phyloP scores from a whole-genome alignment of 192 early-diverging fungal species.

The Dissophora ornata region DNA sequence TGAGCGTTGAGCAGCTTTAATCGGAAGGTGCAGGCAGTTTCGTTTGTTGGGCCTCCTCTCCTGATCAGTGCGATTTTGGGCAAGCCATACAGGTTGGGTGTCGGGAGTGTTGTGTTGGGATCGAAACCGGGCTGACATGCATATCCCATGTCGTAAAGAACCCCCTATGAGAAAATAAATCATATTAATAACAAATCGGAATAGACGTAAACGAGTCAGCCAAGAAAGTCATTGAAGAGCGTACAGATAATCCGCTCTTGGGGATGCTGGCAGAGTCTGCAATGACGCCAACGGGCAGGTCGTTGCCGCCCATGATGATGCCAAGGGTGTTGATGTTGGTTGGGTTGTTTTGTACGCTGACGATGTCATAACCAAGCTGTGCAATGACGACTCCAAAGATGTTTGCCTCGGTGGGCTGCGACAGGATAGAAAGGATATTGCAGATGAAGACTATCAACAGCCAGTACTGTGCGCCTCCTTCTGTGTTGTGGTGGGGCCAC shows the following conservation, averaged over 20 bases:
- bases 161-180: conserved; percentile 8
- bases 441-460: not conserved
- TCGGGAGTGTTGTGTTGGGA: conserved; percentile 27
- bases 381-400: conserved; percentile 24
- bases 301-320: conserved; percentile 13
- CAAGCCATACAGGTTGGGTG: conserved; percentile 31
- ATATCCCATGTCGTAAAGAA: conserved; percentile 48
- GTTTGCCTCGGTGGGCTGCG: not conserved
- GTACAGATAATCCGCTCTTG: conserved; percentile 29
- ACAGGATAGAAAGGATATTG: not conserved
- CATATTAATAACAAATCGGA: conserved; percentile 1
- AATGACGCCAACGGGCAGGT: conserved; percentile 24
- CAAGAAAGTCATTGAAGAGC: not conserved
- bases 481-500: not conserved
- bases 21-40: conserved; percentile 24
- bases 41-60: conserved; percentile 19
- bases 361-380: conserved; percentile 30
- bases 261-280: conserved; percentile 20
- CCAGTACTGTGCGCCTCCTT: not conserved
- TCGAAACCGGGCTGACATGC: conserved; percentile 25
- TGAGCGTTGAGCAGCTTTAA: conserved; percentile 21
- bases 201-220: not conserved
- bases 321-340: conserved; percentile 4
- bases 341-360: conserved; percentile 6
- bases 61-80: conserved; percentile 44